Evolutionary conservation across 2,329 filamentous ascomycete genomes (phyloP).

Genomic region (Huntiella abstrusa): DNA sequence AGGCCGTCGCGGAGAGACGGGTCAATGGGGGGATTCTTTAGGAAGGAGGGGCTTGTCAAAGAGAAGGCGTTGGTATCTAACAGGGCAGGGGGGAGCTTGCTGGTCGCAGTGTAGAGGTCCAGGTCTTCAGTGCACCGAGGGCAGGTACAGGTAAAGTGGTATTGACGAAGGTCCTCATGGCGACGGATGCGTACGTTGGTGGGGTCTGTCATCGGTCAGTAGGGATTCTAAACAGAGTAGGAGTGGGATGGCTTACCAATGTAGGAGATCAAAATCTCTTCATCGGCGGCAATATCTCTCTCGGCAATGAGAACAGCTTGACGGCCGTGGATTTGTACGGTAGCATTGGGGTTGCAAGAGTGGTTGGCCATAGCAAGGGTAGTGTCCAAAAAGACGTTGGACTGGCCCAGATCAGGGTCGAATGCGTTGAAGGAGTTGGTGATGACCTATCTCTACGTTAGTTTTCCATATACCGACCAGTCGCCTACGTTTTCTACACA

Average conservation of each 20-base stretch:
- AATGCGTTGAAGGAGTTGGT: slow-evolving; percentile 42
- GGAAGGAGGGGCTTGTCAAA: slow-evolving; percentile 5
- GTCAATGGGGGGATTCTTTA: slow-evolving; percentile 8
- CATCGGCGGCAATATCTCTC: slow-evolving; percentile 27
- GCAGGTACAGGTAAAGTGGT: slow-evolving; percentile 35
- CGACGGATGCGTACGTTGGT: slow-evolving; percentile 26
- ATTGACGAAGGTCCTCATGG: slow-evolving; percentile 25
- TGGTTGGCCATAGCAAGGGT: slow-evolving; percentile 42
- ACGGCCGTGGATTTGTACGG: slow-evolving; percentile 35
- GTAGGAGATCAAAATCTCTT: slow-evolving; percentile 44
- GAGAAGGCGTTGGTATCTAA: slow-evolving; percentile 27
- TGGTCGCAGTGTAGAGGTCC: slow-evolving; percentile 34
- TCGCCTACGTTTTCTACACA: slow-evolving; percentile 14
- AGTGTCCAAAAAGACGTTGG: slow-evolving; percentile 37
- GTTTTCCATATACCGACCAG: not conserved
- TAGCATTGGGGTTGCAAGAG: slow-evolving; percentile 40
- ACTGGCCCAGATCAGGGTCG: slow-evolving; percentile 31
- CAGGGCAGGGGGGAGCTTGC: slow-evolving; percentile 18
- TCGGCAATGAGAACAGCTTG: slow-evolving; percentile 32
- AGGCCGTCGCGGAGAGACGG: slow-evolving; percentile 7
- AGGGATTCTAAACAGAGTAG: not conserved
- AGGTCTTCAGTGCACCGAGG: slow-evolving; percentile 30
- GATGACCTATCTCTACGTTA: slow-evolving; percentile 26
- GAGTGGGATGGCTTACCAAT: slow-evolving; percentile 26
- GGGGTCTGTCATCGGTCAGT: slow-evolving; percentile 22